Conservation (phyloP, 2,329 filamentous ascomycete genomes). For the Cercospora beticola region DNA sequence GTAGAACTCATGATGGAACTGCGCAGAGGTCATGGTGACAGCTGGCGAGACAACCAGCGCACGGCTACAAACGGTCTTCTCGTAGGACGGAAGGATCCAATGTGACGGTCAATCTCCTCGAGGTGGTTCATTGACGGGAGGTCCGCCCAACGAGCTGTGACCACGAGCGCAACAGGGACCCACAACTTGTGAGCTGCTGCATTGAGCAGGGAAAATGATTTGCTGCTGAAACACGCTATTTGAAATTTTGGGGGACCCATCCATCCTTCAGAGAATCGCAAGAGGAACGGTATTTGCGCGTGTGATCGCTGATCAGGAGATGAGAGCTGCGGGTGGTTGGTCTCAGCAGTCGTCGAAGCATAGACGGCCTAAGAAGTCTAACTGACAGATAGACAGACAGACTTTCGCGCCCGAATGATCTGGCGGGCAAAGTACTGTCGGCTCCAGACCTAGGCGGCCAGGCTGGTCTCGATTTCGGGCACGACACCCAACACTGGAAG, state of each 20-base stretch:
- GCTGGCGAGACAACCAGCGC: not conserved
- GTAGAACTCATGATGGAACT: slow-evolving; percentile 15
- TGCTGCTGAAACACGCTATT: slow-evolving; percentile 9
- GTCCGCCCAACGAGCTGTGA: not conserved
- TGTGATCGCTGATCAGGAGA: slow-evolving; percentile 5
- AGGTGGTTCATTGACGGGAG: slow-evolving; percentile 11
- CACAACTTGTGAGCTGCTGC: not conserved
- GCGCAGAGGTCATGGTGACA: not conserved
- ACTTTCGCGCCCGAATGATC: not conserved
- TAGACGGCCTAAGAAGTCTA: not conserved
- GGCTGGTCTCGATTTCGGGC: not conserved
- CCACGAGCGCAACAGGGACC: slow-evolving; percentile 2
- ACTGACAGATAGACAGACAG: not conserved
- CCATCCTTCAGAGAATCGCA: not conserved
- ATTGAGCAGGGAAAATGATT: slow-evolving; percentile 9
- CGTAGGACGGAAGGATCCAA: slow-evolving; percentile 6
- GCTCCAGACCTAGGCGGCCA: not conserved
- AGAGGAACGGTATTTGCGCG: not conserved
- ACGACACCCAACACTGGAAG: not conserved
- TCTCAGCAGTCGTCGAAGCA: not conserved
- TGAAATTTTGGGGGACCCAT: not conserved
- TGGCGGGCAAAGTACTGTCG: not conserved
- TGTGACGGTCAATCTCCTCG: slow-evolving; percentile 15
- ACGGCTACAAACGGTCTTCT: slow-evolving; percentile 13
- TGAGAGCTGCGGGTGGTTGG: not conserved